Evolutionary conservation across 2,329 filamentous ascomycete species (phyloP), one percentile per base, ranked within the genome.

Genomic region (Exophiala bonariae): DNA sequence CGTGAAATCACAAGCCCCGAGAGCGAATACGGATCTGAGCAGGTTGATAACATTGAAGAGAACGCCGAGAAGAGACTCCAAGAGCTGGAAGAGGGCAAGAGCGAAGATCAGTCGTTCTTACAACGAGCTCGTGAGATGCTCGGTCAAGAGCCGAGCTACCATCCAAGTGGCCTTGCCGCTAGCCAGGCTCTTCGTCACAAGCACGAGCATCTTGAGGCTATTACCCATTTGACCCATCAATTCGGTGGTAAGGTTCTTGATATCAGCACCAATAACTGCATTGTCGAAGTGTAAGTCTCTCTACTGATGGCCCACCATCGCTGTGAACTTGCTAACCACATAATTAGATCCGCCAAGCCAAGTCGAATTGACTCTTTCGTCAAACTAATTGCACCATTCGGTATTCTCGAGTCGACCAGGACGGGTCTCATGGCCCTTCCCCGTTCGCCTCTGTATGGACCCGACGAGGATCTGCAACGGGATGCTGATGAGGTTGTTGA

Each of bases 241-340:
- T 99, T 99, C 63, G 91, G 91, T 47, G 93, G 93, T 56, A 99
- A 99, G 75, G 88, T 99, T 19, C 72, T 99, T 61, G 93, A 99
- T 70, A 97, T 99, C 62, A 96, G 90, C 77, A 96, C 89, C 43
- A 96, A 89, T 72, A 97, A 95, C 74, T 97, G 93, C 73, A 97
- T 97, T 68, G 91, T 99, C 50, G 93, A 99, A 72, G 71, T 99
- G 88, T 92, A 80, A 80, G 87, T 80, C 22, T n/a, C n/a, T n/a
- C n/a, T n/a, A n/a, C n/a, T n/a, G n/a, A n/a, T n/a, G n/a, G n/a
- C n/a, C n/a, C n/a, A n/a, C n/a, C n/a, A n/a, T n/a, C n/a, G n/a
- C n/a, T n/a, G n/a, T n/a, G n/a, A n/a, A 53, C 26, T 35, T 17
- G 36, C 44, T 53, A 41, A 41, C 46, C 44, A 17, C 18, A 18